Evolutionary conservation across 805 yeast genomes (phyloP).

Genomic region (Saturnispora galanensis): DNA sequence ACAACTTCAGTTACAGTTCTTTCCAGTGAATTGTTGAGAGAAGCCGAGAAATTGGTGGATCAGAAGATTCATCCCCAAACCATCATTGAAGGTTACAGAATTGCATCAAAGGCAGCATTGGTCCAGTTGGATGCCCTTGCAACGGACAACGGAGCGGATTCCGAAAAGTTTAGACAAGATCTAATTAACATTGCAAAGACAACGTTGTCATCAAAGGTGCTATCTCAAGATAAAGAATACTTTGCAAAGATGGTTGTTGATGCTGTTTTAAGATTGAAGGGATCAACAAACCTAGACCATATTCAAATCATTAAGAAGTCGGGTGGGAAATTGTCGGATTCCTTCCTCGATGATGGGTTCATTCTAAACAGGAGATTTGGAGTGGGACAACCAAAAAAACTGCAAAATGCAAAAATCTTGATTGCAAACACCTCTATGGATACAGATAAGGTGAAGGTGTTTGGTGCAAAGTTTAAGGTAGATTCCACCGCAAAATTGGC

Average conservation of each 20-base stretch:
- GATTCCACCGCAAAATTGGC: slow-evolving; percentile 85
- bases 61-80: slow-evolving; percentile 96
- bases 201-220: slow-evolving; percentile 84
- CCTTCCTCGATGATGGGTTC: slow-evolving; percentile 93
- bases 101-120: slow-evolving; percentile 80
- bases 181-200: slow-evolving; percentile 84
- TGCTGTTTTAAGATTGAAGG: slow-evolving; percentile 80
- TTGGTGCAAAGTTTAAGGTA: slow-evolving; percentile 96
- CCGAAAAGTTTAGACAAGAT: slow-evolving; percentile 60
- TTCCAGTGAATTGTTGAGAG: slow-evolving; percentile 92
- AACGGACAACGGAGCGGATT: slow-evolving; percentile 55
- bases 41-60: slow-evolving; percentile 88
- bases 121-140: slow-evolving; percentile 69
- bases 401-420: slow-evolving; percentile 75
- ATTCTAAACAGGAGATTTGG: slow-evolving; percentile 88
- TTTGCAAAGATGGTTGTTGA: slow-evolving; percentile 89
- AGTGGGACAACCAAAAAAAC: slow-evolving; percentile 80
- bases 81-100: slow-evolving; percentile 88
- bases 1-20: slow-evolving; percentile 91
- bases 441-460: slow-evolving; percentile 93
- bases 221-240: slow-evolving; percentile 88
- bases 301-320: slow-evolving; percentile 88
- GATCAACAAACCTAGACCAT: slow-evolving; percentile 80
- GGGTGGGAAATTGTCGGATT: slow-evolving; percentile 88
- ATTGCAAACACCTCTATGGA: slow-evolving; percentile 95